Evolutionary conservation across 2,329 filamentous ascomycete genomes (phyloP), one percentile per base, ranked within the genome.

Genomic region (Penicillium frequentans): DNA sequence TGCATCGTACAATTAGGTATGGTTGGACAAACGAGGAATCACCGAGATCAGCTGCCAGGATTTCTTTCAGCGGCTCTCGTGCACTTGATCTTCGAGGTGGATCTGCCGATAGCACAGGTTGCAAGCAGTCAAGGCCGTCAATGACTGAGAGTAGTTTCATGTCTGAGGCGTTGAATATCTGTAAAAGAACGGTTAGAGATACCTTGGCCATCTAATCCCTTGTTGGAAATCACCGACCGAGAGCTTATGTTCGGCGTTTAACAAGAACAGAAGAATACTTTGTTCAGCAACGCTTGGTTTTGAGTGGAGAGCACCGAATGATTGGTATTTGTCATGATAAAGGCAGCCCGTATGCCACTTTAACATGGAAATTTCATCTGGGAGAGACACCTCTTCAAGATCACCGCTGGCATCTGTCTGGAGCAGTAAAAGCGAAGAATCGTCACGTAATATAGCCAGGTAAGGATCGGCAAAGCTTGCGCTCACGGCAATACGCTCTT

Each of bases 401-500:
- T 99, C 95, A 45, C 90, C 88, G 67, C 86, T 90, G 46, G 85
- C 85, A 67, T 93, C 91, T 39, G 93, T 90, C 68, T 91, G 85
- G 46, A 92, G 87, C 39, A 98, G 79, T 55, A 90, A 86, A 7
- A 92, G 82, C 58, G 90, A 95, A 6, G 85, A 86, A 71, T 99
- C 92, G 62, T 96, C 91, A 55, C 91, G 84, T 21, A 96, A 78
- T 14, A 98, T 82, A 2, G 96, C 79, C 13, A 99, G 75, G 69
- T 92, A 97, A 0, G 91, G 91, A 65, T 98, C 93, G 21, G 85
- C 85, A 66, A 98, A 93, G 70, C 90, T 96, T 37, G 90, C 89
- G 67, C 86, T 89, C 46, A 92, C 79, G 43, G 95, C 88, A 52
- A 88, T 84, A 5, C 91, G 88, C 67, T 96, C 73, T 39, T 78